These are phyloP conservation scores for Pseudopediastrum boryanum DNA, from an alignment of 139 green algal genomes.

Conservation along the genomic window DNA sequence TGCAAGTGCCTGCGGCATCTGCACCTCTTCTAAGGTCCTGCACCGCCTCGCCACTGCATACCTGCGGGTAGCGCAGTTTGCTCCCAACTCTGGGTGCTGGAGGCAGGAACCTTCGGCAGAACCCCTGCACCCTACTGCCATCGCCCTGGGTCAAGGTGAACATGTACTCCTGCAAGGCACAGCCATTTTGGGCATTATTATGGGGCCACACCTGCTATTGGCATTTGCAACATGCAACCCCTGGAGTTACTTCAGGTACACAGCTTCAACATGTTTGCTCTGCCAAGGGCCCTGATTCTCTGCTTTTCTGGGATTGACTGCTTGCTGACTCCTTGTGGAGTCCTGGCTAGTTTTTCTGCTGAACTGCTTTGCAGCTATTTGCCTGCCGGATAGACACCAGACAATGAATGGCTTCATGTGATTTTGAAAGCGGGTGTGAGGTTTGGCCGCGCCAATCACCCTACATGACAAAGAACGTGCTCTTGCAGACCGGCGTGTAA, in stretches of 20 bases:
- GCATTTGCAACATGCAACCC: neutral
- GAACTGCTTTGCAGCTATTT: too few species aligned
- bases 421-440: too few species aligned
- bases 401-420: too few species aligned
- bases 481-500: too few species aligned
- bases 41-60: too few species aligned
- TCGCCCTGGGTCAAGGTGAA: conserved; percentile 68
- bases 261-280: neutral
- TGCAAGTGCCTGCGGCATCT: too few species aligned
- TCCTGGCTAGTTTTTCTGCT: neutral
- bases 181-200: neutral
- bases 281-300: neutral
- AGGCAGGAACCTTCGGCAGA: conserved; percentile 68
- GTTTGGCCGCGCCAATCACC: too few species aligned
- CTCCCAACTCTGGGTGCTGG: conserved; percentile 37
- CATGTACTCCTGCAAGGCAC: conserved; percentile 43
- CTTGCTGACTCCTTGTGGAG: neutral
- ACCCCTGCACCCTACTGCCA: conserved; percentile 60
- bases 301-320: neutral
- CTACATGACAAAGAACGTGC: too few species aligned
- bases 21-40: too few species aligned
- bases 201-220: neutral
- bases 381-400: too few species aligned
- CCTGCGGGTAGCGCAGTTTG: conserved; percentile 63
- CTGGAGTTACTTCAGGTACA: neutral